Evolutionary conservation across 192 early-diverging fungal genomes (phyloP).

Genomic region (Chytriomyces hyalinus): DNA sequence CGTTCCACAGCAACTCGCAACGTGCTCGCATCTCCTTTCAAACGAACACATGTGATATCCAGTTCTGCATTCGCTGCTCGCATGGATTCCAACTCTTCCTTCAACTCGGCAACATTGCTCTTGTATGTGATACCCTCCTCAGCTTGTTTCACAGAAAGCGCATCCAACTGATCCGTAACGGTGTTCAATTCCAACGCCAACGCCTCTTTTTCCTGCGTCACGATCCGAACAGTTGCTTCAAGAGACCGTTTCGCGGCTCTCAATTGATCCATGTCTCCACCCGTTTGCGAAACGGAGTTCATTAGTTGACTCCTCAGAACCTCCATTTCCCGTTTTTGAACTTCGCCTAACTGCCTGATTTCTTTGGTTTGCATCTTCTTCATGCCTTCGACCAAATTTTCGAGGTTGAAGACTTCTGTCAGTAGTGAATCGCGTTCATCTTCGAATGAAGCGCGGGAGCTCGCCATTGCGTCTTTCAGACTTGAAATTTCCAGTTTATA

Average conservation of each 20-base stretch:
- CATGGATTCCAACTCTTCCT: background rate
- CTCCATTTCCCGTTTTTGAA: background rate
- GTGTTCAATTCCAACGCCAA: background rate
- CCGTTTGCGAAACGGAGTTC: background rate
- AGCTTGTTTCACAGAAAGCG: background rate
- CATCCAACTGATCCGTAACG: background rate
- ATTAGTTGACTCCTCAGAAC: background rate
- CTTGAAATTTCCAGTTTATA: constrained; percentile 12
- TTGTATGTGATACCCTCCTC: background rate
- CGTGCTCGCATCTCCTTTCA: background rate
- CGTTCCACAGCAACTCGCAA: background rate
- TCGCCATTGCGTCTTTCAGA: constrained; percentile 6
- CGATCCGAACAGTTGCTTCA: background rate
- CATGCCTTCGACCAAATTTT: background rate
- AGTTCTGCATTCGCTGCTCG: background rate
- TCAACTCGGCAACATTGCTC: background rate
- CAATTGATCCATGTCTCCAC: background rate
- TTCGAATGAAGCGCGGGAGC: background rate
- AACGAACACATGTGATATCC: background rate
- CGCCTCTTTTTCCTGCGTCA: background rate
- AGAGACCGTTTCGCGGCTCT: background rate
- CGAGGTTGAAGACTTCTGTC: constrained; percentile 8
- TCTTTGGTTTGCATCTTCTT: constrained; percentile 8
- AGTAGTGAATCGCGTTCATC: constrained; percentile 14
- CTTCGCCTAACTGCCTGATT: background rate